These are phyloP conservation scores for Metschnikowia amazonensis DNA, from an alignment of 805 yeast species.

Conservation along the genomic window DNA sequence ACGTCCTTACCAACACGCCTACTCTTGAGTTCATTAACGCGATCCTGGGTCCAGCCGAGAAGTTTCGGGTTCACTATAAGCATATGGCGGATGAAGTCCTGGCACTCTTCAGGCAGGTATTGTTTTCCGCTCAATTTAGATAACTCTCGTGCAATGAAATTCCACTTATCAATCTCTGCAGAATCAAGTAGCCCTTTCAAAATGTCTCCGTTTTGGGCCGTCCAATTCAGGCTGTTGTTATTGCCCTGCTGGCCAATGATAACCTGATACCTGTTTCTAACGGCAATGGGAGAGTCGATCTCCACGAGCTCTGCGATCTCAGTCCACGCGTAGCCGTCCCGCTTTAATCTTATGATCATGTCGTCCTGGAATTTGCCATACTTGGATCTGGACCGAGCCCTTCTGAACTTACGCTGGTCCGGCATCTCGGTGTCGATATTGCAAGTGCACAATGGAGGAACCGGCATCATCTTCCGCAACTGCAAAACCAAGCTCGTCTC, in stretches of 20 bases:
- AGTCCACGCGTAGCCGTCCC: constrained; percentile 64
- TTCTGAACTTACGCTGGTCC: constrained; percentile 36
- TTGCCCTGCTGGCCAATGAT: constrained; percentile 77
- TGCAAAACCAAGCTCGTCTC: constrained; percentile 20
- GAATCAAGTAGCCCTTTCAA: constrained; percentile 45
- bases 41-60: constrained; percentile 54
- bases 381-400: constrained; percentile 62
- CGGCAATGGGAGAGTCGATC: constrained; percentile 67
- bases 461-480: constrained; percentile 35
- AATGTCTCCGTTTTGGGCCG: constrained; percentile 43
- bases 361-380: constrained; percentile 67
- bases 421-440: constrained; percentile 43
- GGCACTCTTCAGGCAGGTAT: constrained; percentile 51
- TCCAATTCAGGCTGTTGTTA: constrained; percentile 65
- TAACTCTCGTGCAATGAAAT: constrained; percentile 57
- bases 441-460: constrained; percentile 46
- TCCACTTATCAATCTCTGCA: constrained; percentile 24
- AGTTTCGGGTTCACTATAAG: constrained; percentile 52
- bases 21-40: constrained; percentile 20
- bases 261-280: constrained; percentile 74
- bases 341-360: constrained; percentile 57
- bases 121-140: constrained; percentile 50
- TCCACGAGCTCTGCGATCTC: constrained; percentile 65
- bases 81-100: constrained; percentile 49
- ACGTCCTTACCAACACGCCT: neutral